phyloP scores from a whole-genome alignment of 352 stramenopile species.

The Phytophthora fragariaefolia region DNA sequence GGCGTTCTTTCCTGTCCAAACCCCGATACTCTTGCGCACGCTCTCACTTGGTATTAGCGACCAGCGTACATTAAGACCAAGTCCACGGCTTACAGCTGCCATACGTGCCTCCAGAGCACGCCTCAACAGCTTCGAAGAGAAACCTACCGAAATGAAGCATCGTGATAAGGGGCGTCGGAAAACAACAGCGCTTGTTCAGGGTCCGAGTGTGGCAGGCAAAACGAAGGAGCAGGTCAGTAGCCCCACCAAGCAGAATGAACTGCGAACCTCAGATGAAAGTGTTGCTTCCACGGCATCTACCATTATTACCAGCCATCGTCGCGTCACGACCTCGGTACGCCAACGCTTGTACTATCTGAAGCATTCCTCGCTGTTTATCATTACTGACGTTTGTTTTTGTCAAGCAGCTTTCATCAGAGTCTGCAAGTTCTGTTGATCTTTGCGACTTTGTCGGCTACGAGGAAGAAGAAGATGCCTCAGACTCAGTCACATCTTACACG shows the following conservation, averaged over 20 bases:
- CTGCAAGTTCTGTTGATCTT: conserved; percentile 48
- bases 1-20: conserved; percentile 29
- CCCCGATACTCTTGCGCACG: conserved; percentile 49
- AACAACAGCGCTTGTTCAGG: conserved; percentile 23
- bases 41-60: conserved; percentile 49
- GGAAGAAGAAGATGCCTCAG: conserved; percentile 43
- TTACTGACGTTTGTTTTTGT: conserved; percentile 3
- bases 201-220: conserved; percentile 1
- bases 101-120: conserved; percentile 52
- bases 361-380: background rate
- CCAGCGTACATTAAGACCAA: conserved; percentile 37
- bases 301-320: conserved; percentile 56
- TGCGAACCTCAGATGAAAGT: conserved; percentile 52
- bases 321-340: conserved; percentile 67
- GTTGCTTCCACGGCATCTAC: conserved; percentile 72
- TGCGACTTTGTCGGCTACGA: conserved; percentile 68
- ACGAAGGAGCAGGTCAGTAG: conserved; percentile 10
- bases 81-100: conserved; percentile 51
- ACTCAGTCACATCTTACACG: conserved; percentile 53
- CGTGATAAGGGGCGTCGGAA: conserved; percentile 23
- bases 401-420: conserved; percentile 36
- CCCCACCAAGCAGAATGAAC: conserved; percentile 36
- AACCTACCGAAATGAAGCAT: background rate
- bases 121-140: conserved; percentile 42
- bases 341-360: background rate